phyloP scores from a whole-genome alignment of 176 grass and related monocot species.

The Ensete ventricosum region DNA sequence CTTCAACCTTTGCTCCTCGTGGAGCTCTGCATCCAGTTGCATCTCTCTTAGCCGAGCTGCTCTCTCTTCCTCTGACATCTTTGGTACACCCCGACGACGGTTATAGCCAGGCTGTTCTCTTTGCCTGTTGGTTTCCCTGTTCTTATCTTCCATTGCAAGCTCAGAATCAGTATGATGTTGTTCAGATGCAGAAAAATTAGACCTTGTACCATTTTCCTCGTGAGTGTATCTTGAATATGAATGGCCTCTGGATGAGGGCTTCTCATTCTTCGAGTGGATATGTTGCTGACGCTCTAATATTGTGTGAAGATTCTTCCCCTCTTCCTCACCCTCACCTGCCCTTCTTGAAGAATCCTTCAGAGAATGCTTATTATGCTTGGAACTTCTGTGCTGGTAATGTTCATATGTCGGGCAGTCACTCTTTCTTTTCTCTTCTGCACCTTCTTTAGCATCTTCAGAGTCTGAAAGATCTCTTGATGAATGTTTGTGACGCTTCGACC shows the following conservation, averaged over 20 bases:
- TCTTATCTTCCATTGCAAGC: slow-evolving; percentile 27
- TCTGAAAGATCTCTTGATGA: not conserved
- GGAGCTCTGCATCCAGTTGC: slow-evolving; percentile 67
- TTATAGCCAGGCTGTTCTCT: slow-evolving; percentile 25
- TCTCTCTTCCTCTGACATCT: slow-evolving; percentile 88
- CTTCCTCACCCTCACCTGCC: slow-evolving; percentile 31
- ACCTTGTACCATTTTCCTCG: slow-evolving; percentile 6
- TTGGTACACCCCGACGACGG: slow-evolving; percentile 44
- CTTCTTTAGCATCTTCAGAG: not conserved
- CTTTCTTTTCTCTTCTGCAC: slow-evolving; percentile 5
- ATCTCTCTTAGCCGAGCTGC: slow-evolving; percentile 65
- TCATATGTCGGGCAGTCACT: not conserved
- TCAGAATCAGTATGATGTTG: slow-evolving; percentile 24
- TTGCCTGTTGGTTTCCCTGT: slow-evolving; percentile 16
- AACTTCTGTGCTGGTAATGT: not conserved
- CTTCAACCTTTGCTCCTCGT: slow-evolving; percentile 89
- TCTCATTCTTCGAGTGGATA: not conserved
- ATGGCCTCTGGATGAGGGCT: slow-evolving; percentile 2
- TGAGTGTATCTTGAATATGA: slow-evolving; percentile 33
- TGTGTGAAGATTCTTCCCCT: slow-evolving; percentile 29
- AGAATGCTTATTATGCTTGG: slow-evolving; percentile 27
- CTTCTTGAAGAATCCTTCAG: slow-evolving; percentile 18
- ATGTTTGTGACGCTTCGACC: not conserved
- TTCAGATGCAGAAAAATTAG: slow-evolving; percentile 24
- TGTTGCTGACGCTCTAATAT: not conserved